phyloP scores from a whole-genome alignment of 345 rosid genomes.

The Rubroshorea leprosula region DNA sequence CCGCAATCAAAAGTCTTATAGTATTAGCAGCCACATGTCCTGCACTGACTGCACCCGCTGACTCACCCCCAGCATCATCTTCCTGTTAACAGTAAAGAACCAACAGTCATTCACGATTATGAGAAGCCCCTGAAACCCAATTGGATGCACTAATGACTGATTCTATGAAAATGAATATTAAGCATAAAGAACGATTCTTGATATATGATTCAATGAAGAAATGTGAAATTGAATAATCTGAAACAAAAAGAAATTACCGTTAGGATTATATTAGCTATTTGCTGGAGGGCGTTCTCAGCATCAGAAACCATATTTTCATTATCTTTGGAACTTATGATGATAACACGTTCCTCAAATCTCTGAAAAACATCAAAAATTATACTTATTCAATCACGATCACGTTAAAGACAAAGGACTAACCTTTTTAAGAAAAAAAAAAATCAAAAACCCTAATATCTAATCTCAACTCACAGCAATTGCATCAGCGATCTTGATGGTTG shows the following conservation, averaged over 20 bases:
- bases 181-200: background rate
- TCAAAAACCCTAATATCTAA: background rate
- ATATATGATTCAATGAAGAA: background rate
- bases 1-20: conserved; percentile 54
- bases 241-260: conserved; percentile 22
- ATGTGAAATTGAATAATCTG: too few species aligned
- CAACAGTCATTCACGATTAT: background rate
- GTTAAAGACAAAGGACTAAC: background rate
- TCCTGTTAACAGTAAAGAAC: conserved; percentile 29
- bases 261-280: conserved; percentile 48
- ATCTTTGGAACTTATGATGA: conserved; percentile 59
- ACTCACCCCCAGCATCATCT: conserved; percentile 35
- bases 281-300: conserved; percentile 56
- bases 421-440: too few species aligned
- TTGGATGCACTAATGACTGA: background rate
- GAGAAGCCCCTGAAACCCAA: background rate
- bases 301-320: conserved; percentile 32
- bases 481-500: conserved; percentile 62
- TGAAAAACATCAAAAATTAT: conserved; percentile 14
- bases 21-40: conserved; percentile 64
- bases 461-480: conserved; percentile 47
- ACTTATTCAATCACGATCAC: background rate
- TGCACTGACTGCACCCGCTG: conserved; percentile 17
- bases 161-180: background rate
- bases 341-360: conserved; percentile 76